Evolutionary conservation across 2,329 filamentous ascomycete genomes (phyloP), one percentile per base, ranked within the genome.

Genomic region (Parafenestella ontariensis): DNA sequence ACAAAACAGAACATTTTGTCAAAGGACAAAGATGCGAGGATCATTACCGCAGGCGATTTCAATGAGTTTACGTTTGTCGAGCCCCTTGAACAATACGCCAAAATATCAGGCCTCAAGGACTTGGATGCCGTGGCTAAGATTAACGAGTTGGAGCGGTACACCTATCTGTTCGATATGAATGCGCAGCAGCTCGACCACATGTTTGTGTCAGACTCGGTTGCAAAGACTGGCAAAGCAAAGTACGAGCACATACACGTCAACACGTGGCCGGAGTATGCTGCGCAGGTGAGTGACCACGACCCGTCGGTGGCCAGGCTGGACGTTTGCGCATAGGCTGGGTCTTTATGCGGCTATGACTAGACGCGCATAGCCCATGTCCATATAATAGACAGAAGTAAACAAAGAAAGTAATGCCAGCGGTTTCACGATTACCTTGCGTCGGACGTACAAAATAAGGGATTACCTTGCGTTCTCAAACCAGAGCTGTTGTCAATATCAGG

Each of bases 241-340:
- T 85, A 85, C 61, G 85, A 90, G 79, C 88, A 91, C 73, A 68
- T 91, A 23, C 89, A 91, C 75, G 77, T 90, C 46, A 91, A 90
- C 72, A 87, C 87, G 3, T 91, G 89, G 88, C 81, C 84, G 45
- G 75, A 78, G 26, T 81, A 74, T 54, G 81, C 78, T 26, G 83
- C 83, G 48, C 79, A 84, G 71, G 82, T 85, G 20, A 87, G 83
- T 46, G 88, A 91, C 69, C 89, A 91, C 69, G 89, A 91, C 66
- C 88, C 89, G 0, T 87, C 82, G 41, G 83, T 91, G 15, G 87
- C 84, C 3, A 79, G 76, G 72, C 76, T 91, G 53, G 81, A 89
- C 69, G 73, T 90, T 3, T 91, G 87, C 59, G 64, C 59, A 23
- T 73, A 66, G 51, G 46, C 20, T 46, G 43, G 23, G 31, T 17